A percentile compares a stretch with the other conserved stretches of the same genome.
phyloP scores from a whole-genome alignment of 495 filamentous ascomycete genomes.

The Margaritispora aquatica region DNA sequence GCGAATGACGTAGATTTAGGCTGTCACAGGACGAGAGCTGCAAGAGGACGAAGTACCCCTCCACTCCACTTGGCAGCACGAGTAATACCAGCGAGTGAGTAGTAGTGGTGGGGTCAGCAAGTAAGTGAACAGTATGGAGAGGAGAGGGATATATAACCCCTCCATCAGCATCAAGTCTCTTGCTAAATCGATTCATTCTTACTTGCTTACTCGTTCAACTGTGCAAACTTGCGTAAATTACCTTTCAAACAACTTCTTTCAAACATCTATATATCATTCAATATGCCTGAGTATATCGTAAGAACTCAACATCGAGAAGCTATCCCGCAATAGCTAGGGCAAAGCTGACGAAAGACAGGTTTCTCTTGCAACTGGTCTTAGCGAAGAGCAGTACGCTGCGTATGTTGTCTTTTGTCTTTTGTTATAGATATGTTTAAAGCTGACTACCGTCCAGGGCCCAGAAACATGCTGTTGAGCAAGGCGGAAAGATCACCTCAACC shows the following conservation, averaged over 20 bases:
- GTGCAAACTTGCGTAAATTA: neutral
- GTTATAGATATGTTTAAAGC: neutral
- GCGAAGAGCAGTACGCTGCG: neutral
- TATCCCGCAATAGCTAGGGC: no score
- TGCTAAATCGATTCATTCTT: neutral
- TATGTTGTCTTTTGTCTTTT: neutral
- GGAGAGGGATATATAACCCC: neutral
- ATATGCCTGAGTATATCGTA: slow-evolving; percentile 1
- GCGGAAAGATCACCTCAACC: slow-evolving; percentile 76
- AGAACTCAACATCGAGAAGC: neutral
- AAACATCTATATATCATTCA: neutral
- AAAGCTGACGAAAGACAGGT: neutral
- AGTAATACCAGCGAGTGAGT: no score
- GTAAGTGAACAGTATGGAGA: no score
- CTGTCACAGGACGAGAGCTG: slow-evolving; percentile 6
- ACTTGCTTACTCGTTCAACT: neutral
- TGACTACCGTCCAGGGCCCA: slow-evolving; percentile 52
- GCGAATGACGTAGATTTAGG: slow-evolving; percentile 8
- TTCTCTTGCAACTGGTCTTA: neutral
- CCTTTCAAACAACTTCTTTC: neutral
- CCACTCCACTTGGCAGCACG: neutral
- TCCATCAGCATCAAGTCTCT: neutral
- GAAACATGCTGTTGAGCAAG: slow-evolving; percentile 57
- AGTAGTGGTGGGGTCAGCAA: no score
- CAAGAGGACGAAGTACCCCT: neutral